phyloP scores from a whole-genome alignment of 2,329 filamentous ascomycete species.

The Neonectria hederae region DNA sequence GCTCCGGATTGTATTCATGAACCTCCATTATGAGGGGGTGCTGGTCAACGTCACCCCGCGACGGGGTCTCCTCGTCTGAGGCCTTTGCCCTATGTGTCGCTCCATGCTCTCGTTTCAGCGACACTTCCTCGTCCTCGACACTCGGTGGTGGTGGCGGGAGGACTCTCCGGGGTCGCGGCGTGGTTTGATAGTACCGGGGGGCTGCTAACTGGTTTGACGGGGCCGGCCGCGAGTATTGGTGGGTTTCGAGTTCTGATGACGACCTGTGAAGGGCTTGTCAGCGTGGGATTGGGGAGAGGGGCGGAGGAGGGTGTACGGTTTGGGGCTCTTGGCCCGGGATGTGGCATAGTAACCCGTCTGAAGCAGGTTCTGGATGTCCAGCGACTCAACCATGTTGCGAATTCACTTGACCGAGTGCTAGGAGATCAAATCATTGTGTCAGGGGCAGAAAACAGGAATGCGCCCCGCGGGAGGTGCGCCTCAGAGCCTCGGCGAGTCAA shows the following conservation, averaged over 20 bases:
- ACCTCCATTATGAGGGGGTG: conserved; percentile 73
- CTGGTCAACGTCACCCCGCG: conserved; percentile 74
- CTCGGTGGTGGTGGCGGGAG: conserved; percentile 69
- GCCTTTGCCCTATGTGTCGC: conserved; percentile 38
- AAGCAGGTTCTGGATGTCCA: conserved; percentile 58
- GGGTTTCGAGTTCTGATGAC: conserved; percentile 31
- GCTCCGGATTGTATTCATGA: conserved; percentile 67
- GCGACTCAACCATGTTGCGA: conserved; percentile 54
- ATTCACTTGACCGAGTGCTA: conserved; percentile 28
- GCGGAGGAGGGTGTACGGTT: conserved; percentile 36
- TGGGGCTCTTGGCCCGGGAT: conserved; percentile 51
- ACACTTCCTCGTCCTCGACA: conserved; percentile 74
- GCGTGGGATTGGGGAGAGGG: conserved; percentile 8
- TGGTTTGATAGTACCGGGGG: conserved; percentile 28
- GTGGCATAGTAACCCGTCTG: conserved; percentile 62
- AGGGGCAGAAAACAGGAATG: conserved; percentile 20
- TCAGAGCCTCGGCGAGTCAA: neutral
- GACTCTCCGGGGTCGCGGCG: conserved; percentile 37
- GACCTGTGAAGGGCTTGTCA: conserved; percentile 31
- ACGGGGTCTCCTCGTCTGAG: conserved; percentile 64
- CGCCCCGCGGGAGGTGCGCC: conserved; percentile 14
- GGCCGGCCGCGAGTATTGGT: conserved; percentile 27
- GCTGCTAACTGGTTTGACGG: conserved; percentile 32
- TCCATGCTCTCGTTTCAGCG: conserved; percentile 69
- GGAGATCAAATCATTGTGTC: conserved; percentile 38